phyloP scores from a whole-genome alignment of 148 eudicot genomes.

The Nyssa sinensis region DNA sequence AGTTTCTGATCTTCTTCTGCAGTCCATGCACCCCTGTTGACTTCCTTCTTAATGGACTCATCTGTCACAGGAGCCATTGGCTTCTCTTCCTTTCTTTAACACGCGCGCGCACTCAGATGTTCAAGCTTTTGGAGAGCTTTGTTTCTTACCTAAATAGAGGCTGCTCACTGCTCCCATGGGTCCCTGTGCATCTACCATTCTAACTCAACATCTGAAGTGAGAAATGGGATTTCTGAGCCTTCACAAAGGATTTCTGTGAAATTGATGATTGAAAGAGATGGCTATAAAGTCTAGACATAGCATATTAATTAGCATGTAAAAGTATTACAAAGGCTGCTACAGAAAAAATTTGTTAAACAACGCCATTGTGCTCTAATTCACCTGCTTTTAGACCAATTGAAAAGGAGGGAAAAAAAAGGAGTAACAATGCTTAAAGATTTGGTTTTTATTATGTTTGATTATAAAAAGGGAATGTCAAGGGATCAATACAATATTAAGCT shows the following conservation, averaged over 20 bases:
- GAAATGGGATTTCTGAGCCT: not conserved
- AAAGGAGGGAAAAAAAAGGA: not conserved
- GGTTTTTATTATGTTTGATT: not conserved
- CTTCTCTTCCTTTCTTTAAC: too few species aligned
- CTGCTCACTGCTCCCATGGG: not conserved
- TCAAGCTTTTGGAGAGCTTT: not conserved
- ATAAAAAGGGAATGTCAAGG: not conserved
- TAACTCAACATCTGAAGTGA: not conserved
- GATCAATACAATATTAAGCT: too few species aligned
- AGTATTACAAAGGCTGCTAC: conserved; percentile 13
- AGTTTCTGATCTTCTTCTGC: conserved; percentile 61
- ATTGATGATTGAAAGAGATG: conserved; percentile 19
- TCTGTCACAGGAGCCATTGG: not conserved
- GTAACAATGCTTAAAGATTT: not conserved
- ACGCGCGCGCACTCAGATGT: too few species aligned
- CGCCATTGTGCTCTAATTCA: too few species aligned
- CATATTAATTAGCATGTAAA: not conserved
- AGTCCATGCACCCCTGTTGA: conserved; percentile 72
- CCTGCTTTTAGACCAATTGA: conserved; percentile 10
- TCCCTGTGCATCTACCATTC: conserved; percentile 18
- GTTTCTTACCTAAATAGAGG: not conserved
- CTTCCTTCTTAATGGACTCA: conserved; percentile 18
- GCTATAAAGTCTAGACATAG: not conserved
- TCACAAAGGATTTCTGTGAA: too few species aligned
- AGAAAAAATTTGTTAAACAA: too few species aligned